A percentile compares a stretch with the other conserved stretches of the same genome.
phyloP scores from a whole-genome alignment of 2,329 filamentous ascomycete genomes.

The Zarea fungicola region DNA sequence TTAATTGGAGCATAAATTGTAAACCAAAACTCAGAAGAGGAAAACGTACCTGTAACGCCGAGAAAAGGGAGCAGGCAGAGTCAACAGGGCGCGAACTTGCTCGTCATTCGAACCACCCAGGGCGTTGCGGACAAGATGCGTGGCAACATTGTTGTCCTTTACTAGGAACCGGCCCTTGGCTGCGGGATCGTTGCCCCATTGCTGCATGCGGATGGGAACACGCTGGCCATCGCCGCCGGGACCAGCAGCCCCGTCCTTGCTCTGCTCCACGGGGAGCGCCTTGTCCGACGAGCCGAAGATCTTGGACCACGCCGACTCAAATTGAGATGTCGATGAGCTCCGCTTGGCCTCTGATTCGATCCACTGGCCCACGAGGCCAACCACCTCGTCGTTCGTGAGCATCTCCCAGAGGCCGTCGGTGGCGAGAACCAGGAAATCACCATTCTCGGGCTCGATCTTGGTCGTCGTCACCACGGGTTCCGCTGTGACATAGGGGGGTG shows the following conservation, averaged over 20 bases:
- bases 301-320: constrained; percentile 64
- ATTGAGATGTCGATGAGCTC: constrained; percentile 53
- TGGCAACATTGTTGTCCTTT: constrained; percentile 93
- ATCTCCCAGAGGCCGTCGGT: constrained; percentile 99
- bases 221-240: constrained; percentile 63
- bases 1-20: too few relatives aligned
- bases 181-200: constrained; percentile 78
- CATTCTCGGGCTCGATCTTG: constrained; percentile 79
- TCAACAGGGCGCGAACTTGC: constrained; percentile 87
- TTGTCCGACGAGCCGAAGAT: constrained; percentile 48
- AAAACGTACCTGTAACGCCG: constrained; percentile 73
- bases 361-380: constrained; percentile 95
- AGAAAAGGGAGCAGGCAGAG: constrained; percentile 85
- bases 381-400: constrained; percentile 96
- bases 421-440: constrained; percentile 93
- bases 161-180: constrained; percentile 82
- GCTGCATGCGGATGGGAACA: constrained; percentile 79
- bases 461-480: constrained; percentile 94
- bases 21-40: too few relatives aligned
- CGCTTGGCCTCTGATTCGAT: constrained; percentile 66
- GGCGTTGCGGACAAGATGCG: constrained; percentile 90
- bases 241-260: constrained; percentile 30
- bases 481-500: constrained; percentile 93
- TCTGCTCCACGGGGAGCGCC: constrained; percentile 71
- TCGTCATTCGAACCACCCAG: constrained; percentile 90